These are phyloP conservation scores for Thymus quinquecostatus DNA, from an alignment of 257 asterid genomes.

Conservation along the genomic window DNA sequence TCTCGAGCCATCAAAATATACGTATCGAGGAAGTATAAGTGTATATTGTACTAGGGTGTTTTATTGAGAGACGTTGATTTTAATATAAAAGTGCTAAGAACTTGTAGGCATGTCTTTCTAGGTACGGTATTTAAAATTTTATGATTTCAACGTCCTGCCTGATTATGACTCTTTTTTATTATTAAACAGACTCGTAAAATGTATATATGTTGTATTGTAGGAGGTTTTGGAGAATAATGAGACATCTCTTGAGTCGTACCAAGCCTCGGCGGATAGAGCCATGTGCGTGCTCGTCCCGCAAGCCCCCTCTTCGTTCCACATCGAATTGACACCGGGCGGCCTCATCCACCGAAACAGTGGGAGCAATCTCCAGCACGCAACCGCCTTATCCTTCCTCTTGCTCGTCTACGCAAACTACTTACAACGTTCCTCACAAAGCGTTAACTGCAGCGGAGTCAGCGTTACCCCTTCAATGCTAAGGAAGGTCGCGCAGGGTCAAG, in stretches of 20 bases:
- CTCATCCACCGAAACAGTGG: conserved; percentile 89
- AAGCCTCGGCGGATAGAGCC: conserved; percentile 88
- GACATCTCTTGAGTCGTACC: conserved; percentile 72
- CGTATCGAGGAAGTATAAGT: too few species aligned
- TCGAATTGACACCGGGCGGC: conserved; percentile 83
- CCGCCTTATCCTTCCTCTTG: conserved; percentile 74
- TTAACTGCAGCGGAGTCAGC: conserved; percentile 64
- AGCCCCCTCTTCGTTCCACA: conserved; percentile 65
- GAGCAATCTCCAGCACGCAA: conserved; percentile 95
- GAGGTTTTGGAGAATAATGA: conserved; percentile 68
- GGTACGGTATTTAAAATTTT: too few species aligned
- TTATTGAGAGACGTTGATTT: too few species aligned
- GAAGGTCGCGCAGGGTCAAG: conserved; percentile 70
- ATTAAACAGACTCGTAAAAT: too few species aligned
- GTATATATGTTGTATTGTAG: conserved; percentile 38
- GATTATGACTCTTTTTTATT: too few species aligned
- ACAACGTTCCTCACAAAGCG: conserved; percentile 59
- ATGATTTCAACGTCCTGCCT: too few species aligned
- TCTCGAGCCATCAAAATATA: too few species aligned
- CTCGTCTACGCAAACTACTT: conserved; percentile 81
- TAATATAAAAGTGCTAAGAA: too few species aligned
- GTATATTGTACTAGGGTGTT: too few species aligned
- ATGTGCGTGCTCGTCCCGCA: conserved; percentile 90
- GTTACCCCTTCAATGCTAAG: conserved; percentile 61
- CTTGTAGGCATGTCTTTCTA: too few species aligned